These are phyloP conservation scores for Bipolaris cookei DNA, from an alignment of 2,329 filamentous ascomycete genomes.

Conservation along the genomic window DNA sequence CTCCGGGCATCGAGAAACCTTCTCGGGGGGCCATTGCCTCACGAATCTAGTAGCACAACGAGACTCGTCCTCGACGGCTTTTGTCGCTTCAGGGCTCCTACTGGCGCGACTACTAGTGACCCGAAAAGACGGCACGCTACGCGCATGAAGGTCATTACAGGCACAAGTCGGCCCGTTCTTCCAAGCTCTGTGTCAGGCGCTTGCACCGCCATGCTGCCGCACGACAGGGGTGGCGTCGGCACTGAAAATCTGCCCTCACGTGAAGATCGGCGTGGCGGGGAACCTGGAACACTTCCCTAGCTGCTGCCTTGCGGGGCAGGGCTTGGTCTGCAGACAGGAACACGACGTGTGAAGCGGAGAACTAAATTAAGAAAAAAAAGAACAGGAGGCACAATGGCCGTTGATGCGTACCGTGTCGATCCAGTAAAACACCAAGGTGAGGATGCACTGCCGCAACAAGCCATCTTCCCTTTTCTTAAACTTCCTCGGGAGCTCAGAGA, in stretches of 20 bases:
- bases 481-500: slow-evolving; percentile 49
- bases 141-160: slow-evolving; percentile 14
- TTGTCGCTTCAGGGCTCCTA: slow-evolving; percentile 8
- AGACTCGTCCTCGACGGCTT: slow-evolving; percentile 7
- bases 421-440: slow-evolving; percentile 6
- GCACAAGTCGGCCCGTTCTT: slow-evolving; percentile 23
- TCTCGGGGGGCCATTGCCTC: slow-evolving; percentile 7
- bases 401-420: neutral
- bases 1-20: neutral
- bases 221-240: slow-evolving; percentile 4
- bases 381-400: neutral
- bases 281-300: slow-evolving; percentile 1
- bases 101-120: slow-evolving; percentile 8
- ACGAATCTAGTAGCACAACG: slow-evolving; percentile 6
- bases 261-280: slow-evolving; percentile 17
- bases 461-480: slow-evolving; percentile 38
- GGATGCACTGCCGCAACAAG: slow-evolving; percentile 3
- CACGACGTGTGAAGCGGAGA: slow-evolving; percentile 18
- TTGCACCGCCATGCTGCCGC: slow-evolving; percentile 9
- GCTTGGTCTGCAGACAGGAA: slow-evolving; percentile 23
- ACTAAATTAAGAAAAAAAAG: neutral
- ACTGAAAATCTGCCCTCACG: slow-evolving; percentile 14
- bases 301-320: slow-evolving; percentile 16
- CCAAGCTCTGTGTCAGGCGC: slow-evolving; percentile 21
- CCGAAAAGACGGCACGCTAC: slow-evolving; percentile 17